Evolutionary conservation across 345 rosid species (phyloP).

Genomic region (Atalantia buxifolia): DNA sequence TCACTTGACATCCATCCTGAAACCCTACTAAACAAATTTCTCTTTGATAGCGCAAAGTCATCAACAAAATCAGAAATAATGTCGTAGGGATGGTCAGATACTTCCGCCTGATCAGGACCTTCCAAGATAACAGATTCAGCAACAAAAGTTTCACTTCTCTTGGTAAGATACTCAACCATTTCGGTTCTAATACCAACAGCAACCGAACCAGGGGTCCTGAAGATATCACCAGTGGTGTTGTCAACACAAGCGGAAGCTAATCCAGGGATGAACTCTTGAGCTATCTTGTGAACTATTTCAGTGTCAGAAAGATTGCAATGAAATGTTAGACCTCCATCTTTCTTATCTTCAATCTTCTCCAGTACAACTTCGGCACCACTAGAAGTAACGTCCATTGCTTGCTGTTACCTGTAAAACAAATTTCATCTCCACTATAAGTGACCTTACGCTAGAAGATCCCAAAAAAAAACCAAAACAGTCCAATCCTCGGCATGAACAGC

Average conservation of each 20-base stretch:
- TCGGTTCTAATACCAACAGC: conserved; percentile 76
- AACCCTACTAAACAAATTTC: conserved; percentile 74
- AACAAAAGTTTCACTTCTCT: conserved; percentile 71
- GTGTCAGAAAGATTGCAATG: conserved; percentile 66
- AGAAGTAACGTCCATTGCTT: conserved; percentile 44
- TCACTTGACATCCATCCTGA: conserved; percentile 88
- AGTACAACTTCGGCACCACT: conserved; percentile 37
- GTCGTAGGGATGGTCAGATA: conserved; percentile 70
- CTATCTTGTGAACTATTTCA: conserved; percentile 57
- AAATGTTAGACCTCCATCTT: conserved; percentile 48
- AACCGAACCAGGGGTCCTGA: conserved; percentile 67
- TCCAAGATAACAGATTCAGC: conserved; percentile 64
- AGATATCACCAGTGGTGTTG: conserved; percentile 79
- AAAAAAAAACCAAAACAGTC: not conserved
- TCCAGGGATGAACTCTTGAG: conserved; percentile 67
- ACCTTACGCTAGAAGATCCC: not conserved
- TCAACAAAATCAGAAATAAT: conserved; percentile 62
- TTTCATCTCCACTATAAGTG: not conserved
- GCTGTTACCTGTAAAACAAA: conserved; percentile 15
- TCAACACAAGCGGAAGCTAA: conserved; percentile 80
- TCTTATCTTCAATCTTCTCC: conserved; percentile 53
- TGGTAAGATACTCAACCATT: conserved; percentile 59
- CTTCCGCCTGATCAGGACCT: conserved; percentile 42
- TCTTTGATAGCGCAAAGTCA: conserved; percentile 64
- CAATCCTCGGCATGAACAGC: not conserved